Evolutionary conservation across 2,329 filamentous ascomycete genomes (phyloP), one percentile per base, ranked within the genome.

Genomic region (Pseudophaeomoniella oleicola): DNA sequence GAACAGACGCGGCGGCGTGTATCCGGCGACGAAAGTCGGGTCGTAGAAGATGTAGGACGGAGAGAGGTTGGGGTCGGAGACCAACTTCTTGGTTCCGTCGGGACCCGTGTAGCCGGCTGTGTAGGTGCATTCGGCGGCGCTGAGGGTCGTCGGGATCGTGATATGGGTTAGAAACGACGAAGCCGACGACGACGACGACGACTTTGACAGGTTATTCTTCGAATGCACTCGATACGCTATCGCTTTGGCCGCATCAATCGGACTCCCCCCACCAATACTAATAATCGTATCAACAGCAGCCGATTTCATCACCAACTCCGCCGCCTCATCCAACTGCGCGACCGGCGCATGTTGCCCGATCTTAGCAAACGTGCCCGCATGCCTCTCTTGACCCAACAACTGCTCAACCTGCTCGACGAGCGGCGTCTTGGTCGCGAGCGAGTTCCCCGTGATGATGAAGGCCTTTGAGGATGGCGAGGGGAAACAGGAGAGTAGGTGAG

Each of bases 271-370:
- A 4, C 69, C 70, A 13, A 74, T 61, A 31, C 56, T 61, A 39
- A 75, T 67, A 32, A 74, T 60, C 0, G 68, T 72, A 46, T 73
- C 69, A 36, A 72, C 64, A 19, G 45, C 53, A 2, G 46, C 33
- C 41, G 71, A 64, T 12, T 59, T 52, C 32, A 55, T 43, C 4
- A 72, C 64, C 2, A 61, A 44, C 10, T 62, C 51, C 1, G 65
- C 68, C 2, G 69, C 68, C 44, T 68, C 57, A 45, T 71, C 67
- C 1, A 73, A 55, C 32, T 71, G 54, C 3, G 63, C 63, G n/a
- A 72, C 55, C 2, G 69, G 69, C 2, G 68, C 68, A 49, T 73
- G 69, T 44, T 72, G 63, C 34, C 62, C 62, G 40, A 74, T 72
- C 44, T 65, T 64, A 43, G 57, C 57, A 47, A 71, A 73, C 0